Conservation (phyloP, 164 flowering plant species). For the Echeveria elegans region DNA sequence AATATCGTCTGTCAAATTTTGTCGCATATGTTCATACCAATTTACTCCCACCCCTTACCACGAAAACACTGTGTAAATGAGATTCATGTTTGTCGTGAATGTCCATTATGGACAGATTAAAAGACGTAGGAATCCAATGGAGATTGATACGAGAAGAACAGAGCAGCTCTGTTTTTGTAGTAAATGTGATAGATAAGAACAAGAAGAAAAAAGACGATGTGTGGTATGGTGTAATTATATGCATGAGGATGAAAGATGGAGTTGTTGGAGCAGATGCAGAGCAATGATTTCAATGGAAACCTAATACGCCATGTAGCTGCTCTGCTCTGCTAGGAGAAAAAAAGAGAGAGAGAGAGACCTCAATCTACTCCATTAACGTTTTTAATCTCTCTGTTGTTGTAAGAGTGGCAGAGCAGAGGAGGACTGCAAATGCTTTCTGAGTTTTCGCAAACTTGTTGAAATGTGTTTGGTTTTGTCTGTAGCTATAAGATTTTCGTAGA, state of each 20-base stretch:
- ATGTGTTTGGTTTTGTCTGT: neutral
- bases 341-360: too few species aligned
- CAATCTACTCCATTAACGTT: neutral
- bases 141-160: neutral
- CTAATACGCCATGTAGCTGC: neutral
- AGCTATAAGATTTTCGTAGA: neutral
- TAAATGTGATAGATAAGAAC: neutral
- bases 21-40: neutral
- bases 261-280: neutral
- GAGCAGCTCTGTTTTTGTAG: neutral
- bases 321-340: too few species aligned
- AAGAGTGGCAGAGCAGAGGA: neutral
- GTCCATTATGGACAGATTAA: neutral
- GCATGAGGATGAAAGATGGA: neutral
- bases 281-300: slow-evolving; percentile 1
- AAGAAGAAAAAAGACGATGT: neutral
- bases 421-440: neutral
- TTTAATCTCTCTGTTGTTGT: neutral
- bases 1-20: neutral
- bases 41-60: too few species aligned
- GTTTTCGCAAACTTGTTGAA: neutral
- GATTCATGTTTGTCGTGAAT: neutral
- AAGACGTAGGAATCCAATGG: too few species aligned
- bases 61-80: too few species aligned
- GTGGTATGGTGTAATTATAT: neutral